phyloP scores from a whole-genome alignment of 2,329 filamentous ascomycete genomes.

The Metarhizium anisopliae region DNA sequence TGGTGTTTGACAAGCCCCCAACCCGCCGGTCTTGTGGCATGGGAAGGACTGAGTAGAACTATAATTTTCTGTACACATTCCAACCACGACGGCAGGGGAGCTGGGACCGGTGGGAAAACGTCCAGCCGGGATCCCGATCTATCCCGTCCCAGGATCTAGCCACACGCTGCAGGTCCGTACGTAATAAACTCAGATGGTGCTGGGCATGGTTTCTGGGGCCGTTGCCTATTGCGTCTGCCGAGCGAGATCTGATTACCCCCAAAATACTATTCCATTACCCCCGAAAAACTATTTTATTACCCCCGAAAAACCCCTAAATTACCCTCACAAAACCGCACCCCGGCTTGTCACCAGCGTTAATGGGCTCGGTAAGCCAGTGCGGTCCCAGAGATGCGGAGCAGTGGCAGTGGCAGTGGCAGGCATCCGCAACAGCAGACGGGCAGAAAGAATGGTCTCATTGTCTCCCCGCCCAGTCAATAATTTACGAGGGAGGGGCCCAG shows the following conservation, averaged over 20 bases:
- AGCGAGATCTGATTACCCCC: conserved; percentile 10
- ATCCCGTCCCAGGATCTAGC: conserved; percentile 7
- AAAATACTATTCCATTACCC: conserved; percentile 4
- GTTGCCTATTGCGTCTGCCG: conserved; percentile 4
- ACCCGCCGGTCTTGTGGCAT: neutral
- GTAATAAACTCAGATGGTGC: conserved; percentile 10
- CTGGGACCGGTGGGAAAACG: conserved; percentile 7
- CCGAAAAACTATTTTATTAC: conserved; percentile 3
- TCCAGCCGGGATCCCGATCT: conserved; percentile 5
- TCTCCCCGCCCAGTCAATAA: neutral
- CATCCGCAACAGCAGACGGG: neutral
- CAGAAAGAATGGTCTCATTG: neutral
- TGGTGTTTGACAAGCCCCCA: neutral
- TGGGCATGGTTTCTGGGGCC: neutral
- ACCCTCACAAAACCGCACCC: conserved; percentile 1
- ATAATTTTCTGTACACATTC: neutral
- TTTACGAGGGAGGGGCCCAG: neutral
- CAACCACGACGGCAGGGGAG: conserved; percentile 1
- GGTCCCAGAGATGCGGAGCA: neutral
- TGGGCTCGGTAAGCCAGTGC: neutral
- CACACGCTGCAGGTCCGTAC: conserved; percentile 8
- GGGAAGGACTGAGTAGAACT: too few relatives aligned
- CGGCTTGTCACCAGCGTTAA: neutral
- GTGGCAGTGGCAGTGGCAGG: neutral
- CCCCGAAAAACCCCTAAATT: conserved; percentile 7